phyloP scores from a whole-genome alignment of 192 early-diverging fungal species.

The Gamsiella multidivaricata region DNA sequence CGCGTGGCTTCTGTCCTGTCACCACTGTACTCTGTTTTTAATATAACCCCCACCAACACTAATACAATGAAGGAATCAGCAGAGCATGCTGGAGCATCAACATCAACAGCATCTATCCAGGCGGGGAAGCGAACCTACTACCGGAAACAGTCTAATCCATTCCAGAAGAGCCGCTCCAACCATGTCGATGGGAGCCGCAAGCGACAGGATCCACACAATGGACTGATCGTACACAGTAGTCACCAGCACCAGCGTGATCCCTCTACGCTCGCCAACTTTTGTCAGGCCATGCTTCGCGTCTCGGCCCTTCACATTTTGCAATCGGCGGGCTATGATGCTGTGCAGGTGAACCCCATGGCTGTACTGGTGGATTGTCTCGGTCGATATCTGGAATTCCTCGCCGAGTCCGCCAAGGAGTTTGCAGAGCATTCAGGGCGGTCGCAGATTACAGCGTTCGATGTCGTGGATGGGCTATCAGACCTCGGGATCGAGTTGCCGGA shows the following conservation, averaged over 20 bases:
- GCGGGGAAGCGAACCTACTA: slow-evolving; percentile 30
- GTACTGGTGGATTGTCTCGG: slow-evolving; percentile 64
- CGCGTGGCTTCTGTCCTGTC: too few relatives aligned
- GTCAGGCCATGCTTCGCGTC: slow-evolving; percentile 60
- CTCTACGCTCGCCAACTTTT: slow-evolving; percentile 53
- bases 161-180: slow-evolving; percentile 19
- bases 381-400: slow-evolving; percentile 60
- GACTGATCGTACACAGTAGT: slow-evolving; percentile 15
- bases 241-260: slow-evolving; percentile 38
- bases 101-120: background rate
- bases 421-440: slow-evolving; percentile 60
- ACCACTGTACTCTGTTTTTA: too few relatives aligned
- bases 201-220: slow-evolving; percentile 19
- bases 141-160: slow-evolving; percentile 18
- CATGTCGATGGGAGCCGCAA: background rate
- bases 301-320: slow-evolving; percentile 64
- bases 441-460: slow-evolving; percentile 57
- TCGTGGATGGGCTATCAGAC: slow-evolving; percentile 55
- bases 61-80: slow-evolving; percentile 23
- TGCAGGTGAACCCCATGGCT: slow-evolving; percentile 51
- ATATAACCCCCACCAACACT: too few relatives aligned
- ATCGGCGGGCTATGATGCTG: slow-evolving; percentile 65
- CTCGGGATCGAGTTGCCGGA: slow-evolving; percentile 53
- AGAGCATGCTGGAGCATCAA: slow-evolving; percentile 12
- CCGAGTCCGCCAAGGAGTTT: slow-evolving; percentile 57